Base-by-base conservation (phyloP, 2,329 filamentous ascomycete genomes). In the Xylariaceae sp. region DNA sequence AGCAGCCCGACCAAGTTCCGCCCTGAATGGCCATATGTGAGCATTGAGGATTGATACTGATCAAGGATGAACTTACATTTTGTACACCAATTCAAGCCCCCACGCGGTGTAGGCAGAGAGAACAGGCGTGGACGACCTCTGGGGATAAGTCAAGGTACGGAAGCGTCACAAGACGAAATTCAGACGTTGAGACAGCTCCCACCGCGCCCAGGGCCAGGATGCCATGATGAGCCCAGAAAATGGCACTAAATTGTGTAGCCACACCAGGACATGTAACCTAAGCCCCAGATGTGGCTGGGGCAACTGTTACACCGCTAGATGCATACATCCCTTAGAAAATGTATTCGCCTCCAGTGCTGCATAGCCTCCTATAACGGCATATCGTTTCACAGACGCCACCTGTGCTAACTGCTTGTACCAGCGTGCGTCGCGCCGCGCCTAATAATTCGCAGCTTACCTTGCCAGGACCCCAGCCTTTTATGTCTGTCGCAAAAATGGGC, bases 1-100 rank as follows among this genome's bases (percentile, higher is more conserved):
- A 58, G 66, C 66, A 53, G 62, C 59, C 37, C 68, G 68, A 60
- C 58, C 62, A 18, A 71, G 49, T 53, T 71, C 68, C 30, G 67
- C 65, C 69, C 69, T 71, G 23, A 3, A 39, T 30, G 13, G 4
- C 48, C 23, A 30, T 30, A 55, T 53, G 48, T 63, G 11, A 5
- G 39, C 45, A 45, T n/a, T 1, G 11, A 34, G 13, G 11, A n/a
- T 30, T 50, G n/a, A 47, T 18, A 15, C 15, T 4, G 42, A 15
- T 8, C 1, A 23, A 35, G 4, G 17, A 7, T 11, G 4, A 9
- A 18, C 60, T 37, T 64, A 69, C 67, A 70, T 69, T 7, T 51
- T 68, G 39, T 61, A 39, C 13, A 34, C 23, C 8, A 37, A 35
- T 37, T 17, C 15, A 55, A 17, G 42, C 10, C 34, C 39, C 17